Evolutionary conservation across 177 flowering plant species (phyloP).

Genomic region (Vitis hybrid): DNA sequence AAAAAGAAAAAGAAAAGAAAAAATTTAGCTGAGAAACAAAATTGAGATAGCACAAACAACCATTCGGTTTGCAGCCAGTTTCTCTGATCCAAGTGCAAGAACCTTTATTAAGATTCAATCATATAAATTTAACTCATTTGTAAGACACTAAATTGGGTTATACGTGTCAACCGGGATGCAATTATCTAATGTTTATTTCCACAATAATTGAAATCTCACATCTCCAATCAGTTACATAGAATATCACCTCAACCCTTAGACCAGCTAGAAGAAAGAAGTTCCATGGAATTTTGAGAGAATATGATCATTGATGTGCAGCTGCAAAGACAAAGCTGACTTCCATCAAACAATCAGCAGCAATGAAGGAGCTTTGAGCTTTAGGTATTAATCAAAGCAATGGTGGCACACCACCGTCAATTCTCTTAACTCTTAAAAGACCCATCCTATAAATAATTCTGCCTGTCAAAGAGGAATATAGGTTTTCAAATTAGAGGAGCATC

Average conservation of each 20-base stretch:
- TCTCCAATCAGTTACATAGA: background rate
- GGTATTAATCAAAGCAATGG: background rate
- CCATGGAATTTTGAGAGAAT: background rate
- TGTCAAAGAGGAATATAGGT: constrained; percentile 9
- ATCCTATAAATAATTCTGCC: constrained; percentile 6
- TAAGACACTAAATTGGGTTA: background rate
- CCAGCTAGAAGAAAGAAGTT: background rate
- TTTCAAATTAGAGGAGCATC: background rate
- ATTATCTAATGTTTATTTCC: background rate
- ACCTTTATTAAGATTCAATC: background rate
- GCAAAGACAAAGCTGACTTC: background rate
- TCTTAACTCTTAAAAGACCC: background rate
- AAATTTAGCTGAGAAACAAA: background rate
- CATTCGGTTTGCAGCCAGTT: background rate
- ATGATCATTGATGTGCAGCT: background rate
- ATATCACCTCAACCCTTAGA: background rate
- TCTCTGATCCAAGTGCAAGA: background rate
- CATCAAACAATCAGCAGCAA: background rate
- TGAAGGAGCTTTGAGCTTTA: background rate
- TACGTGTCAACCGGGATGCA: background rate
- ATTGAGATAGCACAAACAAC: background rate
- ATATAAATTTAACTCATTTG: background rate
- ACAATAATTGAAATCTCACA: background rate
- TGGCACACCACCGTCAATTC: background rate
- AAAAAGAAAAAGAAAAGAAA: background rate